These are phyloP conservation scores for Sinapis alba DNA, from an alignment of 441 rosid species.

Conservation along the genomic window DNA sequence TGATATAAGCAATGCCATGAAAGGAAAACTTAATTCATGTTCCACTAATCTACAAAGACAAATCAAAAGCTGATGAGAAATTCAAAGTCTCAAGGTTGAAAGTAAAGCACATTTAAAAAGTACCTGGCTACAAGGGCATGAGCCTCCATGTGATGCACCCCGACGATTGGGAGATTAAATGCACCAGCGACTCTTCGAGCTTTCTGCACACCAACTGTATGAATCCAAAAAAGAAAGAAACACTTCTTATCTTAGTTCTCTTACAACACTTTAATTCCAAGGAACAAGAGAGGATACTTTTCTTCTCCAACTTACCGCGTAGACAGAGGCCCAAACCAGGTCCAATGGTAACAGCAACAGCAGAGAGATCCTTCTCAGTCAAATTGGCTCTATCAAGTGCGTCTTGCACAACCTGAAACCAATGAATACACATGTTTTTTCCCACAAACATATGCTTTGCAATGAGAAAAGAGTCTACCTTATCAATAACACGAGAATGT, in stretches of 20 bases:
- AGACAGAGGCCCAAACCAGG: slow-evolving; percentile 97
- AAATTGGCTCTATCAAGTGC: slow-evolving; percentile 75
- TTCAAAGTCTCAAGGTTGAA: background rate
- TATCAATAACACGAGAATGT: slow-evolving; percentile 77
- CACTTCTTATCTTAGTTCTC: background rate
- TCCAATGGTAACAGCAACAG: slow-evolving; percentile 99
- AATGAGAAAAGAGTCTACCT: slow-evolving; percentile 41
- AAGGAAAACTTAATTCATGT: slow-evolving; percentile 83
- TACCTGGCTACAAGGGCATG: slow-evolving; percentile 97
- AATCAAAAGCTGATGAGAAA: background rate
- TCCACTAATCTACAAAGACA: slow-evolving; percentile 59
- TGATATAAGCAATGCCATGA: slow-evolving; percentile 90
- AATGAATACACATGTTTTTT: background rate
- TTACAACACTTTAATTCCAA: background rate
- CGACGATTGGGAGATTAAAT: slow-evolving; percentile 71
- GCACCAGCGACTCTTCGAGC: slow-evolving; percentile 77
- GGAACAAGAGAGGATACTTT: background rate
- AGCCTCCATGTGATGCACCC: slow-evolving; percentile 98
- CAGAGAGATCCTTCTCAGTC: slow-evolving; percentile 74
- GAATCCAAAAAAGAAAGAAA: background rate
- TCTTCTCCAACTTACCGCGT: slow-evolving; percentile 60
- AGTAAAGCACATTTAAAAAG: background rate
- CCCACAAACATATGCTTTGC: background rate
- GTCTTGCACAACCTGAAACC: slow-evolving; percentile 77
- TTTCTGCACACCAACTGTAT: slow-evolving; percentile 90